Conservation (phyloP, 2,329 filamentous ascomycete genomes). For the Fusarium chlamydosporum region DNA sequence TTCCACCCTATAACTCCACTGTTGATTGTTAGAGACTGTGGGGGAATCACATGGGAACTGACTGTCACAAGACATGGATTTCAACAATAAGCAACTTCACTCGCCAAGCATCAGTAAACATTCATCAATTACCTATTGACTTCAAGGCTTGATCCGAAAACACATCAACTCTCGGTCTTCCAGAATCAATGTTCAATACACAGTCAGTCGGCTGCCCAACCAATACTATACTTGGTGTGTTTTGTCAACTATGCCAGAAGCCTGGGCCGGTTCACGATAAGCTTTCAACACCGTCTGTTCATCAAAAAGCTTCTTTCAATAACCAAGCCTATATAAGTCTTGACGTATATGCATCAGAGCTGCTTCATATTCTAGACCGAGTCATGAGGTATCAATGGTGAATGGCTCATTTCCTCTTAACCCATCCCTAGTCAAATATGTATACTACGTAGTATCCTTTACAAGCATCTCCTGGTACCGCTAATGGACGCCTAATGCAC, state of each 20-base stretch:
- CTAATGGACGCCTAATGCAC: neutral
- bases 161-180: neutral
- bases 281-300: neutral
- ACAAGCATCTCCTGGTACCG: neutral
- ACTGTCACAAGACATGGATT: neutral
- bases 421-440: neutral
- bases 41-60: conserved; percentile 6
- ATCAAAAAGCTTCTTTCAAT: conserved; percentile 2
- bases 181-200: neutral
- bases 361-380: neutral
- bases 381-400: conserved; percentile 7
- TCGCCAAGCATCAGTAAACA: neutral
- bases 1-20: conserved; percentile 1
- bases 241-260: neutral
- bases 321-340: neutral
- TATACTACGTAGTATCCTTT: neutral
- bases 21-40: neutral
- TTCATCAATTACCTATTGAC: neutral
- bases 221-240: neutral
- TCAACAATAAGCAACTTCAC: neutral
- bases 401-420: neutral
- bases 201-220: neutral
- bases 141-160: neutral
- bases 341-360: neutral
- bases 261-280: conserved; percentile 1